Evolutionary conservation across 2,329 filamentous ascomycete genomes (phyloP), one percentile per base, ranked within the genome.

Genomic region (Diaporthe citrichinensis): DNA sequence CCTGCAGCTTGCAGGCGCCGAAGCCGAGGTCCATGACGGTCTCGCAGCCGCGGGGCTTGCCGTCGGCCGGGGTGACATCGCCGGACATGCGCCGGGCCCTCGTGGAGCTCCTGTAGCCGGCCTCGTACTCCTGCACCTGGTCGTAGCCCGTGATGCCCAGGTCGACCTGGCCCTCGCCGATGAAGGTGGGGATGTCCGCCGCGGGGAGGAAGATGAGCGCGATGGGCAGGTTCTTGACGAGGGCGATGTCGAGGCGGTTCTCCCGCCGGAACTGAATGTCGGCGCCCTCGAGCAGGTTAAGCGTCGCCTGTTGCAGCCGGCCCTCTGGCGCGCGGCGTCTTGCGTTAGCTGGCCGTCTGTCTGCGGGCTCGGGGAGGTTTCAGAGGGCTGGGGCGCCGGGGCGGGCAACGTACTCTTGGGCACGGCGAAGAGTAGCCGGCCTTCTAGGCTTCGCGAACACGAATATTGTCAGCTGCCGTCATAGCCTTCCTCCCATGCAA

Each of bases 261-360:
- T 98, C 95, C 82, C 97, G 93, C 84, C 94, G 93, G 88, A 99
- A 99, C 85, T 99, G 95, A 81, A 99, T 96, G 84, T 99, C 97
- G 81, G 94, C 95, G 79, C 97, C 97, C 82, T 96, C 90, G 73
- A 99, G 94, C 71, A 99, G 92, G 84, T 98, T 95, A 69, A 99
- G 91, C 73, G 94, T 92, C 75, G 95, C 92, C 86, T 95, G 91
- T 85, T 98, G 94, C 73, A 99, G 92, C 74, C 97, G 94, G 78
- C 97, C 97, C 93, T 99, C 95, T 98, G 82, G 55, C 51, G 20
- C 23, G 59, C 3, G n/a, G 7, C 5, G 41, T 39, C 14, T 41
- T 31, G 76, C 68, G 73, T 65, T 62, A 73, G 78, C 81, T 78
- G 81, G 80, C 72, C 61, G 46, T 69, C n/a, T 53, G 15, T 23